Base-by-base conservation (phyloP, 1,284 basidiomycete genomes). In the Rhodotorula sp. region DNA sequence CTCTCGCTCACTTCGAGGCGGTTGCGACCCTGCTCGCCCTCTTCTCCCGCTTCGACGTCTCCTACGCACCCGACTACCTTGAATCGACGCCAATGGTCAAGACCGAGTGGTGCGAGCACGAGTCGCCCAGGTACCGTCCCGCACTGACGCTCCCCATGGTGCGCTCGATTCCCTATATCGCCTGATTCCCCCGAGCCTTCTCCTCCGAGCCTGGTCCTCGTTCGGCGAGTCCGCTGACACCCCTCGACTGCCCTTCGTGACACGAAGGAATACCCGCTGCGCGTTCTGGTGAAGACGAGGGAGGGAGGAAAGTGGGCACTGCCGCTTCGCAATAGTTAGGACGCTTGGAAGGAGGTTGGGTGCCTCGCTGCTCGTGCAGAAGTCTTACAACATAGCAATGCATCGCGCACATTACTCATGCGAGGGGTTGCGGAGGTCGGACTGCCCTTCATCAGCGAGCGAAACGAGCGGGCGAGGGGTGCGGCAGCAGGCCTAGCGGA, bases 1-100 rank as follows among this genome's bases (percentile, higher is more conserved):
- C 17, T 3, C 55, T 57, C 55, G 55, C 55, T 8, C 27, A 27
- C 19, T 57, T 57, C 55, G 39, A 44, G n/a, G 29, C 29, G 22
- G 24, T 29, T 13, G 9, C 64, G 27, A 52, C 60, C 44, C 30
- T 66, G n/a, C 58, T 59, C 48, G 52, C 53, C 32, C 47, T 67
- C 49, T 54, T 68, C 44, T 24, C 32, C n/a, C 39, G 39, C 9
- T 68, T 55, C 52, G 66, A 68, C 52, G 34, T 68, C 51, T 29
- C 55, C n/a, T 64, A 64, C 52, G 66, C 66, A 29, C 60, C 60
- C 24, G 66, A 44, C 22, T 68, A 68, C 55, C 62, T 68, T 46
- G 56, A 20, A 5, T 44, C 27, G 27, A 62, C 62, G 15, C 27
- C 47, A 22, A 63, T 58, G 61, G 10, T 63, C 44, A 17, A 59